A percentile compares a stretch with the other conserved stretches of the same genome.
Evolutionary conservation across 495 filamentous ascomycete genomes (phyloP).

Genomic region (Neurospora sp.): DNA sequence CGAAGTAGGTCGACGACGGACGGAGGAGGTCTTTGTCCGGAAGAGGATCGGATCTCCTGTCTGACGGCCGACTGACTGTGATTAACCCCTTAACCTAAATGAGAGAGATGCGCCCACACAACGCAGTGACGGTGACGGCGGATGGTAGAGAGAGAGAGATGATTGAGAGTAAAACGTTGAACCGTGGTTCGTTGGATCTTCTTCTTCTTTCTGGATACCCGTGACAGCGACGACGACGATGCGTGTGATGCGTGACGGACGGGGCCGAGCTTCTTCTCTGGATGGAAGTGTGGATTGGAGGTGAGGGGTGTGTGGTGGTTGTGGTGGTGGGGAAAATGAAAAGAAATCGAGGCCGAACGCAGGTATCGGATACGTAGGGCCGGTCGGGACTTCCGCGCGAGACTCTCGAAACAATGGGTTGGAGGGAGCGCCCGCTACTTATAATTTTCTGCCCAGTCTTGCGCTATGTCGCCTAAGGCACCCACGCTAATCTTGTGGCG

Average conservation of each 20-base stretch:
- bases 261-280: conserved; percentile 2
- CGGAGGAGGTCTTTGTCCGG: conserved; percentile 25
- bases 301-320: conserved; percentile 19
- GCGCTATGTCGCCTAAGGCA: conserved; percentile 22
- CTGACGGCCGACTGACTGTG: conserved; percentile 14
- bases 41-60: conserved; percentile 21
- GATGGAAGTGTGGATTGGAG: conserved; percentile 13
- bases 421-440: conserved; percentile 38
- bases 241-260: background rate
- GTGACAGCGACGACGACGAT: background rate
- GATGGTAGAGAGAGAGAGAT: background rate
- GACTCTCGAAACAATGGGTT: conserved; percentile 32
- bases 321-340: conserved; percentile 21
- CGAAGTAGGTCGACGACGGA: conserved; percentile 21
- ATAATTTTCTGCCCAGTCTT: conserved; percentile 33
- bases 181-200: conserved; percentile 12
- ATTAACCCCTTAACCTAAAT: conserved; percentile 27
- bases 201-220: conserved; percentile 8
- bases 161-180: conserved; percentile 9
- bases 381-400: conserved; percentile 41
- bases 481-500: conserved; percentile 21
- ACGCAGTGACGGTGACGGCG: conserved; percentile 11
- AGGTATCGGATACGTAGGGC: conserved; percentile 31
- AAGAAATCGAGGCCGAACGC: conserved; percentile 29
- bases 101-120: conserved; percentile 31